These are phyloP conservation scores for Serendipita indica DNA, from an alignment of 768 basidiomycete genomes.

Conservation along the genomic window DNA sequence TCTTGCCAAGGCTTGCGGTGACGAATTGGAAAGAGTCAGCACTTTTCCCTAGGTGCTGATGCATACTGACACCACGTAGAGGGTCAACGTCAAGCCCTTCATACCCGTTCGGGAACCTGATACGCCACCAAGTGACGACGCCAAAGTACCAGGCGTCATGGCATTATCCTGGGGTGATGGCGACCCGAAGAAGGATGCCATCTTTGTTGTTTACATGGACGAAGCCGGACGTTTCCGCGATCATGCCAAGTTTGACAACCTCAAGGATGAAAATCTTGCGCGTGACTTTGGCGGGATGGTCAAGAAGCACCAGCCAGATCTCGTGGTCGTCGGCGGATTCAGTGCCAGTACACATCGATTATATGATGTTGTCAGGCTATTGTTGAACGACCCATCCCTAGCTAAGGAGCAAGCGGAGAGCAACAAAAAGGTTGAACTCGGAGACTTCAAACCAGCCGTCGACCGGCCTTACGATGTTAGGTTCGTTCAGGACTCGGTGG, in stretches of 20 bases:
- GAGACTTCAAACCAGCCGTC: neutral
- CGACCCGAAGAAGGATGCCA: constrained; percentile 80
- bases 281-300: constrained; percentile 74
- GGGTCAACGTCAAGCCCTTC: constrained; percentile 8
- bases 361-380: constrained; percentile 45
- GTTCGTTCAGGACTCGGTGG: constrained; percentile 81
- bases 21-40: constrained; percentile 54
- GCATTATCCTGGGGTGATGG: constrained; percentile 93
- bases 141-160: constrained; percentile 64
- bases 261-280: constrained; percentile 50
- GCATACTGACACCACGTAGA: constrained; percentile 11
- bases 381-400: constrained; percentile 25
- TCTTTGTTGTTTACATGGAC: constrained; percentile 73
- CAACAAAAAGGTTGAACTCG: constrained; percentile 12
- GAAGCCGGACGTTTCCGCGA: constrained; percentile 84
- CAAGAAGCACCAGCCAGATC: constrained; percentile 68
- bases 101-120: constrained; percentile 11
- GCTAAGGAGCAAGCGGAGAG: constrained; percentile 19
- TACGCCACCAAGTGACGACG: constrained; percentile 46
- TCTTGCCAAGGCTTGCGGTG: constrained; percentile 52
- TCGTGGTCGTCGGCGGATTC: constrained; percentile 82
- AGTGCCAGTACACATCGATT: constrained; percentile 66
- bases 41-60: neutral
- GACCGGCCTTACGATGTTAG: neutral
- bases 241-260: constrained; percentile 75